Base-by-base conservation (phyloP, 2,329 filamentous ascomycete genomes). In the Sporothrix mexicana region DNA sequence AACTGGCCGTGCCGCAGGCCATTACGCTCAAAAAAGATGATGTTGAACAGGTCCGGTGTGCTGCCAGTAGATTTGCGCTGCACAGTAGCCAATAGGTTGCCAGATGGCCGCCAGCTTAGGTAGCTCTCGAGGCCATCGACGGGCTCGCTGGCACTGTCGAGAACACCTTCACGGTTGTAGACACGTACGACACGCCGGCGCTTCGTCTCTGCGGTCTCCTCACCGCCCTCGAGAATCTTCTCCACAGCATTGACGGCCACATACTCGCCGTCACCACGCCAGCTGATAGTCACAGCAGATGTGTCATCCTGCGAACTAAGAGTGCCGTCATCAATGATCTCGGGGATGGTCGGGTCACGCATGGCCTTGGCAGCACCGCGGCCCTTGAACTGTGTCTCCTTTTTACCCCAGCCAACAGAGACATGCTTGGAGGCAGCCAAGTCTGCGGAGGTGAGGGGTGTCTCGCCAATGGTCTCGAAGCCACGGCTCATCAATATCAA, bases 1-100 rank as follows among this genome's bases (percentile, higher is more conserved):
- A 98, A 99, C 76, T 98, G 89, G 4, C 96, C 96, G 81, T 99
- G 96, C n/a, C 95, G 89, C 73, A 99, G 86, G n/a, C 96, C 96
- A 78, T 99, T 99, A 70, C 95, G 88, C 83, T 99, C 96, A 77
- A 99, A 99, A 82, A 99, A 99, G 2, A 97, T 90, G 61, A 98
- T 90, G 77, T 97, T 91, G 23, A 93, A 84, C n/a, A 86, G 86
- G 66, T 36, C 69, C 2, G 55, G 4, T 2, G 51, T 2, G 9
- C 53, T n/a, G 1, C 51, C 20, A 30, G 36, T 43, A 45, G 61
- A 17, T 25, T 71, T 73, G 17, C 93, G 87, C 80, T 97, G 94
- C 61, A 97, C 88, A 51, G 92, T 89, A n/a, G 95, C 94, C 77
- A 99, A 92, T 30, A 98, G 84, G 79, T 98, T 98, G 0, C 96